phyloP scores from a whole-genome alignment of 345 rosid species.

The Salix udensis region DNA sequence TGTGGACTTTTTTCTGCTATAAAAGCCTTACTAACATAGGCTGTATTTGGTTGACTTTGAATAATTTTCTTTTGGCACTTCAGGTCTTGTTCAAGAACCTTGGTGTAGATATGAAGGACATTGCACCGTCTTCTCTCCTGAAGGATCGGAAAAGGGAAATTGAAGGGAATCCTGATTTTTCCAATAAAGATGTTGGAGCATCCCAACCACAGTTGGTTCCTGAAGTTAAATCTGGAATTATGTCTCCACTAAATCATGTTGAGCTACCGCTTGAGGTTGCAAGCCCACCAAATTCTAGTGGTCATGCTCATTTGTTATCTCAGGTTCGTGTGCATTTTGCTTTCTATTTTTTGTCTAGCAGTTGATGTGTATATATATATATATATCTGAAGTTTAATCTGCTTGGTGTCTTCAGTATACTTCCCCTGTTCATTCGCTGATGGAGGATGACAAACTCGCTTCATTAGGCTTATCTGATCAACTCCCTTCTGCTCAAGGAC shows the following conservation, averaged over 20 bases:
- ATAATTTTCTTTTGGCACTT: not conserved
- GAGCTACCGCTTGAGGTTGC: conserved; percentile 69
- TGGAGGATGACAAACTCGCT: conserved; percentile 81
- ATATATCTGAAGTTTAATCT: conserved; percentile 3
- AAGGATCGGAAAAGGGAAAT: conserved; percentile 88
- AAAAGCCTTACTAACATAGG: not conserved
- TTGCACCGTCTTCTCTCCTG: conserved; percentile 77
- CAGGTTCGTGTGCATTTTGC: conserved; percentile 52
- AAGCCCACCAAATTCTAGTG: conserved; percentile 62
- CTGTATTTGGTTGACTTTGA: not conserved
- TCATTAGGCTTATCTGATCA: conserved; percentile 76
- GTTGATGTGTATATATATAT: not conserved
- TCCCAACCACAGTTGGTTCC: conserved; percentile 66
- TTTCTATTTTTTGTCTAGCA: not conserved
- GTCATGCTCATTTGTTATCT: conserved; percentile 58
- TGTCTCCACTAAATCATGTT: conserved; percentile 58
- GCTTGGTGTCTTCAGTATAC: conserved; percentile 50
- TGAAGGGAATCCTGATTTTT: conserved; percentile 96
- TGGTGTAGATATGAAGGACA: conserved; percentile 86
- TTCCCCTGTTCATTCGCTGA: conserved; percentile 58
- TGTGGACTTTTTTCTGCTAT: not conserved
- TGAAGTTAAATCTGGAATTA: conserved; percentile 66
- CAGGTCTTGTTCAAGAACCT: conserved; percentile 91
- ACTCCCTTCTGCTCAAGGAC: conserved; percentile 74
- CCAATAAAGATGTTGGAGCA: conserved; percentile 76